Conservation (phyloP, 2,329 filamentous ascomycete species). For the Fusarium temperatum region DNA sequence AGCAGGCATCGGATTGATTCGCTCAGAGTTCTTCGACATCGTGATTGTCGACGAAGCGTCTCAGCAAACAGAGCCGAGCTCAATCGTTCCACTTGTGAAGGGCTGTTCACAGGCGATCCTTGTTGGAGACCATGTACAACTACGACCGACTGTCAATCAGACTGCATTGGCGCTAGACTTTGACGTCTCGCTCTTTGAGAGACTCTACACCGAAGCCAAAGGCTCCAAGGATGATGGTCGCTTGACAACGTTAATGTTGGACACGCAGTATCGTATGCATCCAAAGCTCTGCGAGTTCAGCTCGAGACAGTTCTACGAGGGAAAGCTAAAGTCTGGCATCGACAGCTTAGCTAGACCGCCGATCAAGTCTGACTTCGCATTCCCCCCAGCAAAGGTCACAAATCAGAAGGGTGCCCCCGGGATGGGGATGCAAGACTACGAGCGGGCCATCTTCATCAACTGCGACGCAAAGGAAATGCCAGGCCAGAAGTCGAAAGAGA, state of each 20-base stretch:
- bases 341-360: conserved; percentile 34
- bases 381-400: conserved; percentile 9
- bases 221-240: not conserved
- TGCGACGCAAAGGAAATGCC: conserved; percentile 49
- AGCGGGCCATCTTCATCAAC: conserved; percentile 47
- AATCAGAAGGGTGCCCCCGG: rapidly evolving
- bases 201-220: conserved; percentile 45
- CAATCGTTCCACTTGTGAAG: conserved; percentile 53
- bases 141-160: conserved; percentile 53
- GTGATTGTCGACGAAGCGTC: conserved; percentile 59
- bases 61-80: conserved; percentile 55
- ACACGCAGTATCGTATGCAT: conserved; percentile 58
- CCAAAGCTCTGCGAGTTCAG: conserved; percentile 50
- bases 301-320: conserved; percentile 52
- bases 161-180: conserved; percentile 47
- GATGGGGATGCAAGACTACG: not conserved
- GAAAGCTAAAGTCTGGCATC: conserved; percentile 48
- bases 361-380: conserved; percentile 17
- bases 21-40: conserved; percentile 49
- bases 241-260: conserved; percentile 51
- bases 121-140: conserved; percentile 58
- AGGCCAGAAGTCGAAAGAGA: conserved; percentile 51
- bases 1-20: conserved; percentile 52
- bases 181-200: conserved; percentile 55
- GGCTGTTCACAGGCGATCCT: conserved; percentile 54